Base-by-base conservation (phyloP, 2,329 filamentous ascomycete genomes). In the Incumbomyces delicatus region DNA sequence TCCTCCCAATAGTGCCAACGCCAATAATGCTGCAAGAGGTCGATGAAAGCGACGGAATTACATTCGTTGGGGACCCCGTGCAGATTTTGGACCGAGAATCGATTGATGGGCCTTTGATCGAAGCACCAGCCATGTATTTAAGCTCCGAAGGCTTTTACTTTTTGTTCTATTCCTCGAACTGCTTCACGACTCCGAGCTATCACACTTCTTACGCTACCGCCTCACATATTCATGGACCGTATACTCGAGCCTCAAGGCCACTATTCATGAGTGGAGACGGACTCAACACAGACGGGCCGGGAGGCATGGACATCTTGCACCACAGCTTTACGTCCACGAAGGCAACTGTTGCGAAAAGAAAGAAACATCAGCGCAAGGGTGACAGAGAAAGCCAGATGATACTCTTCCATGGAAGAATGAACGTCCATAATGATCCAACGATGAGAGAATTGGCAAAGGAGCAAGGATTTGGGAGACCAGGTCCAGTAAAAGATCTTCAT, bases 1-100 rank as follows among this genome's bases (percentile, higher is more conserved):
- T 63, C n/a, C 53, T 57, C 1, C 65, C 65, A 1, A 50, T 63
- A 2, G 57, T 62, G 6, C 45, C 58, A 2, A 69, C 66, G 0
- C 66, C 66, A 0, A 60, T 69, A 22, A 54, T 68, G 67, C 54
- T 69, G 5, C 66, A 69, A 46, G 60, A 61, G 41, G 61, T 69
- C 6, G 48, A 42, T 27, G 53, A 52, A 0, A 17, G 33, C 12
- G 66, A 81, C 53, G 80, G 76, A 2, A 56, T 73, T 39, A 79
- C 73, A 1, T 66, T 66, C 10, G 61, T 74, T 18, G 79, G 77
- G n/a, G 55, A 66, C 6, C 60, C 76, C 1, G 59, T 74, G 5
- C 74, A 76, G 51, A 77, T 81, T 46, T 67, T 78, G 17, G 80
- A 83, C 47, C 67, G 82, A 2, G 79, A 81, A 41, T 76, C 80